Evolutionary conservation across 352 stramenopile species (phyloP), one percentile per base, ranked within the genome.

Genomic region (Pythium brassicae): DNA sequence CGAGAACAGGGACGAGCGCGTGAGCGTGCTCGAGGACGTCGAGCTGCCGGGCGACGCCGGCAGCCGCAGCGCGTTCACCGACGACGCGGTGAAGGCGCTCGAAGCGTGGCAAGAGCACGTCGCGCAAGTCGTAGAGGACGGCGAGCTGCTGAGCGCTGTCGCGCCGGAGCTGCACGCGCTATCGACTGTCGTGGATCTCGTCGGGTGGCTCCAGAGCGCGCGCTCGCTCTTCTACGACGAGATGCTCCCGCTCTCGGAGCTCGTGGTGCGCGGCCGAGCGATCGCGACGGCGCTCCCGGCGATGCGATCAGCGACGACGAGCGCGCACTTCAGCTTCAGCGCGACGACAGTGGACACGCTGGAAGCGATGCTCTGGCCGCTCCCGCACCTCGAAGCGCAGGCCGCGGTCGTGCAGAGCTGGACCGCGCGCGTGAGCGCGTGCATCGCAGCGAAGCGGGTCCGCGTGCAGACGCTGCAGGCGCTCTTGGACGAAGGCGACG

Each of bases 141-240:
- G 78, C 34, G 68, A 74, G 34, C 27, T 92, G 11, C 80, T 92
- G 12, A 94, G 84, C 27, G 79, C 84, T 0, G 67, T 82, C 56
- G 68, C 74, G 10, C 82, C 83, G 0, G 80, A 94, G 55, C 63
- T 83, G 27, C 61, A 83, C 20, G 67, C 61, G 10, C 53, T 92
- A 17, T 50, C 29, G 11, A 57, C 77, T 15, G 69, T 87, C n/a
- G 55, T 86, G 52, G 74, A 83, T 44, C 56, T 91, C 43, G 58
- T 95, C 14, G 71, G 86, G 49, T 95, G 86, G 86, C 73, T 92
- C 25, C 76, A 92, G 55, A 79, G 68, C 37, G 75, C 83, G 44
- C 71, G 83, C 7, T 90, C 79, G 0, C 74, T 93, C 39, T 91
- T 94, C 53, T 91, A 92, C 51, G 81, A 92, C 42, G 80, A 92